Evolutionary conservation across 257 asterid genomes (phyloP), one percentile per base, ranked within the genome.

Genomic region (Fraxinus americana): DNA sequence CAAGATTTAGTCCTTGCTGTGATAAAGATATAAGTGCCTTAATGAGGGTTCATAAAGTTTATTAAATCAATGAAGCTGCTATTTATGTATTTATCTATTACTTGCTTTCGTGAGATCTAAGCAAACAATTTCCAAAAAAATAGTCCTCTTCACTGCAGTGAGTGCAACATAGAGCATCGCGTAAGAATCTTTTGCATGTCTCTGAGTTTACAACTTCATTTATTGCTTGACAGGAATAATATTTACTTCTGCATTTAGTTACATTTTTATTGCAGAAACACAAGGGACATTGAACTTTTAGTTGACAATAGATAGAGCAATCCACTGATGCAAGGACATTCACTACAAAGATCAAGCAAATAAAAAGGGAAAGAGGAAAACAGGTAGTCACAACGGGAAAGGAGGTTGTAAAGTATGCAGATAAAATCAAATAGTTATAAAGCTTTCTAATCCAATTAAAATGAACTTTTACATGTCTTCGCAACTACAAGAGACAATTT

Each of bases 401-500:
- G 30, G 67, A 30, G 21, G n/a, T 35, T 48, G 25, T 39, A 23
- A 10, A 25, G 43, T 16, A 12, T n/a, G 66, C 54, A 10, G 68
- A 68, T 57, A 59, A 54, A 65, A 59, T 59, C 76, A 68, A 74
- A 52, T 30, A 52, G 48, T 57, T 4, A 11, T 27, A 63, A 29
- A 9, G 25, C 63, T 61, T 70, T 43, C n/a, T 23, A 41, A 48
- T 21, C 63, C 54, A 81, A 77, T 38, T 63, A 30, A 73, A 69
- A 39, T 34, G 16, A 81, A 70, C 71, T 45, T 52, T 48, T 38
- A 65, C 69, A 70, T 17, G 45, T 48, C 72, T 72, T 57, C 23
- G 34, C 77, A 70, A 54, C 45, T 48, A 59, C 38, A 69, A 25
- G 52, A 45, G 45, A 66, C 79, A 73, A 25, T 27, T 74, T 36